Base-by-base conservation (phyloP, 257 asterid genomes). In the Parsonsia alboflavescens region DNA sequence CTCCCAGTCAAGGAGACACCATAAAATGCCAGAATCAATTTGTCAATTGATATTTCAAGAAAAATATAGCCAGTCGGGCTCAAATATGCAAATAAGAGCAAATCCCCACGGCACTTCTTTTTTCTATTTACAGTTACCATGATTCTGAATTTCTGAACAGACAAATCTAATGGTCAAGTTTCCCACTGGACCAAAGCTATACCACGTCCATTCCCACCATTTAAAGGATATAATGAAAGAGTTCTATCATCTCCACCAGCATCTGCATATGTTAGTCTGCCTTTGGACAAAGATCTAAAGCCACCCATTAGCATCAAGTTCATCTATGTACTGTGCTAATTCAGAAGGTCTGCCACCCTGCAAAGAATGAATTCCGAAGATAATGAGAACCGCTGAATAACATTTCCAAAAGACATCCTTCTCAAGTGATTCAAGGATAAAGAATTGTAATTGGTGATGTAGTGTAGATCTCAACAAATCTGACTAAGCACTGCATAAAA, bases 51-150 rank as follows among this genome's bases (percentile, higher is more conserved):
- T 33, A 65, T 39, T 39, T 12, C 50, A 65, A 19, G 17, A 15
- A 16, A 33, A 33, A 62, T 4, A 33, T 4, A 15, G 13, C 39
- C 39, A 28, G 68, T 41, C 36, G 13, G 13, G 33, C 1, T 17
- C 28, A 3, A 39, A 65, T 9, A 65, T 10, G 41, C 19, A 12
- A 59, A 33, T 3, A 33, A 7, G 30, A 57, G 16, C 36, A 57
- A 59, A 24, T 19, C 41, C 41, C 30, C 19, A 9, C 19, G 17
- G 50, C 9, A 11, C 17, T 36, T 33, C 41, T 39, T 16, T 26
- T 26, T 64, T 65, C 70, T 65, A 65, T 65, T 65, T 65, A 65
- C 70, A 65, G 7, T 65, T 65, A 42, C 70, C 48, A 39, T 36
- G 70, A 39, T 65, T 39, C 49, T 33, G 39, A 33, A 33, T 33